phyloP scores from a whole-genome alignment of 2,329 filamentous ascomycete genomes.

The Fusarium piperis region DNA sequence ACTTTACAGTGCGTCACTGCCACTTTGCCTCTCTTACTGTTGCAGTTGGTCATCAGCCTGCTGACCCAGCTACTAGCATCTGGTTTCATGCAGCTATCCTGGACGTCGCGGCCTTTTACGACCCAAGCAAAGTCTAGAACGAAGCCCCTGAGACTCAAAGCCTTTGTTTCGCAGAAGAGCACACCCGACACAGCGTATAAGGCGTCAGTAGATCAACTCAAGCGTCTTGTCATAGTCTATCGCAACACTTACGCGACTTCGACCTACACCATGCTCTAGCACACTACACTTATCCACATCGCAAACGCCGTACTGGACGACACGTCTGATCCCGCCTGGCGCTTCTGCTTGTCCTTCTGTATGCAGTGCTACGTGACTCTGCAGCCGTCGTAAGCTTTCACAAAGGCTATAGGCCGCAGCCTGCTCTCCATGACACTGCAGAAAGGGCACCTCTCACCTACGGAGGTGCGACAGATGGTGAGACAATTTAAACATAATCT shows the following conservation, averaged over 20 bases:
- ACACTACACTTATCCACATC: constrained; percentile 53
- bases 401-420: constrained; percentile 46
- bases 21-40: no score
- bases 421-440: constrained; percentile 50
- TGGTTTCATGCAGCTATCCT: constrained; percentile 53
- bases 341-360: constrained; percentile 51
- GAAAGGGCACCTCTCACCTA: constrained; percentile 43
- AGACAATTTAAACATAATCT: constrained; percentile 41
- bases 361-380: constrained; percentile 52
- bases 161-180: constrained; percentile 43
- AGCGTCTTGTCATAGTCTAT: constrained; percentile 51
- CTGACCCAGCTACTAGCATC: constrained; percentile 42
- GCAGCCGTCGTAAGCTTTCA: constrained; percentile 48
- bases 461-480: constrained; percentile 44
- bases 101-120: constrained; percentile 43
- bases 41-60: no score
- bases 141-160: constrained; percentile 28
- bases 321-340: constrained; percentile 44
- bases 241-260: constrained; percentile 47
- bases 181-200: constrained; percentile 46
- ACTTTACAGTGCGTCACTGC: constrained; percentile 49
- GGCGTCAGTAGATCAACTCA: constrained; percentile 51
- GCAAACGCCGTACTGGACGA: constrained; percentile 49
- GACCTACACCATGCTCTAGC: constrained; percentile 52
- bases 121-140: not conserved